Conservation (phyloP, 805 yeast species). For the Candida sonorensis region DNA sequence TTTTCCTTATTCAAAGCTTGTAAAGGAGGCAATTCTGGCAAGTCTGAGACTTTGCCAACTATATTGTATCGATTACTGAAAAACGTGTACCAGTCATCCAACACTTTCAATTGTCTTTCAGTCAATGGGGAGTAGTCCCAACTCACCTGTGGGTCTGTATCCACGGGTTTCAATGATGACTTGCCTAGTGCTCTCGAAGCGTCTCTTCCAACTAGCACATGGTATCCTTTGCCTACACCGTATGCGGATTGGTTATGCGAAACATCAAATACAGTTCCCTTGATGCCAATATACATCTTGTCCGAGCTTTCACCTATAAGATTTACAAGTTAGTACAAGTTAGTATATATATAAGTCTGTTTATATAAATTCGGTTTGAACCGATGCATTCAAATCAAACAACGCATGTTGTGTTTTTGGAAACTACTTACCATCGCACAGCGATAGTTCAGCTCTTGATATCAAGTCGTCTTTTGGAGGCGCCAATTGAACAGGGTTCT, state of each 20-base stretch:
- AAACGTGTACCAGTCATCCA: conserved; percentile 68
- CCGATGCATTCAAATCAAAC: too few species aligned
- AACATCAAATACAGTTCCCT: conserved; percentile 76
- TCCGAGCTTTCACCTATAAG: conserved; percentile 33
- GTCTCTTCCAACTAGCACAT: conserved; percentile 68
- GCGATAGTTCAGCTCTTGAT: conserved; percentile 34
- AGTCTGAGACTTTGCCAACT: conserved; percentile 31
- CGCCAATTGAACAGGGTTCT: conserved; percentile 42
- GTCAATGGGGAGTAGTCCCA: conserved; percentile 48
- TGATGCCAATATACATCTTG: conserved; percentile 64
- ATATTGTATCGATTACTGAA: conserved; percentile 50
- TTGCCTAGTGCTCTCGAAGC: conserved; percentile 72
- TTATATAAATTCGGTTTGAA: too few species aligned
- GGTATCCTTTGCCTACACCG: conserved; percentile 73
- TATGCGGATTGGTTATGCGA: conserved; percentile 57
- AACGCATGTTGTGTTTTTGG: too few species aligned
- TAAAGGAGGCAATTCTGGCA: conserved; percentile 13
- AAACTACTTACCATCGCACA: conserved; percentile 29
- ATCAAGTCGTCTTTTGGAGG: conserved; percentile 43
- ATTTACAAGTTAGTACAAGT: too few species aligned
- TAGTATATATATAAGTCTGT: too few species aligned
- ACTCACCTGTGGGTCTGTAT: conserved; percentile 34
- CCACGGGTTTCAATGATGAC: conserved; percentile 51
- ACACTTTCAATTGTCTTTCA: conserved; percentile 51
- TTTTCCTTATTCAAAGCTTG: too few species aligned